These are phyloP conservation scores for Cyclotella atomus DNA, from an alignment of 108 stramenopile genomes.

Conservation along the genomic window DNA sequence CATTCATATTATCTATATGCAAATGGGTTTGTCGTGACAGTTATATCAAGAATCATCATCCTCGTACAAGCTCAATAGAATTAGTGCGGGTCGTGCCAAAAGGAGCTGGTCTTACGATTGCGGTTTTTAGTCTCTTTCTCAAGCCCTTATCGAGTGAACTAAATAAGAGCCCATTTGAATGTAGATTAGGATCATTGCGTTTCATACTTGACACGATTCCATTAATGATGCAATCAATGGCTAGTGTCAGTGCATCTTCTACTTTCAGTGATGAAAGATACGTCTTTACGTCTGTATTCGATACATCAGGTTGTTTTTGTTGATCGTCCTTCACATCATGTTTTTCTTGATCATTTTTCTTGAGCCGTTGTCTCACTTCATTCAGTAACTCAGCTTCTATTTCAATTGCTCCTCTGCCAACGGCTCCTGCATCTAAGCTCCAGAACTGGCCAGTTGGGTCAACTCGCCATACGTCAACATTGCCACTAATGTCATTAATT, in stretches of 20 bases:
- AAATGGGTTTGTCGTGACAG: too few relatives aligned
- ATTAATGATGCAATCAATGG: conserved; percentile 44
- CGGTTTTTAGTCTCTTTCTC: conserved; percentile 23
- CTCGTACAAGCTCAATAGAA: conserved; percentile 5
- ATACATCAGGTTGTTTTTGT: background rate
- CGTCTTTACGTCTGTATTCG: conserved; percentile 32
- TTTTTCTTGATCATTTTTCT: conserved; percentile 1
- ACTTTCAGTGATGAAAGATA: conserved; percentile 33
- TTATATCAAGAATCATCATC: background rate
- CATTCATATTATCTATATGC: too few relatives aligned
- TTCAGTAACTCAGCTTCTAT: conserved; percentile 53
- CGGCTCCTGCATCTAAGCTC: conserved; percentile 65
- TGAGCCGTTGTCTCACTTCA: conserved; percentile 19
- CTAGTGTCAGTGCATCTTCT: conserved; percentile 41
- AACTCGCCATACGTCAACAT: conserved; percentile 62
- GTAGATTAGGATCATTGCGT: background rate
- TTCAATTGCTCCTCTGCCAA: conserved; percentile 55
- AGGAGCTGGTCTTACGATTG: conserved; percentile 14
- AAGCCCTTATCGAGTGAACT: background rate
- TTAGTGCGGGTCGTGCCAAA: background rate
- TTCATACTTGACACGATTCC: conserved; percentile 33
- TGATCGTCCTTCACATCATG: background rate
- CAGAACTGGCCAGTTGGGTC: conserved; percentile 89
- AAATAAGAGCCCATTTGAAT: background rate
- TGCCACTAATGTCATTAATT: background rate